Base-by-base conservation (phyloP, 768 basidiomycete species). In the Inosperma sp. region DNA sequence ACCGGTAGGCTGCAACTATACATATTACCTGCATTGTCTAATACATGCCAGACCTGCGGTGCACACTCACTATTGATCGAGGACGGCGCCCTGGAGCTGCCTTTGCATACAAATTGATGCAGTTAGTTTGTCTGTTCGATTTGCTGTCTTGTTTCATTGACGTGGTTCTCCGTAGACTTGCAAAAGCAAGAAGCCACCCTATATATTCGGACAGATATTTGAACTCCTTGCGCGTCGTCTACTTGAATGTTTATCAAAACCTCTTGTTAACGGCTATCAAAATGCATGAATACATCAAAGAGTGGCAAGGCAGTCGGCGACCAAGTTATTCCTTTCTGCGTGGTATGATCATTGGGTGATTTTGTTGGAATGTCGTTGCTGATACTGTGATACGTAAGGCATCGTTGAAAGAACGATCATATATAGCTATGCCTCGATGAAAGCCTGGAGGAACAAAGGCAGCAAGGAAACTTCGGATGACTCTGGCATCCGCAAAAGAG, bases 241-340 rank as follows among this genome's bases (percentile, higher is more conserved):
- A 88, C 65, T 64, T 82, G 47, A 99, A 97, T 66, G 75, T 95
- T 10, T 96, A 92, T 65, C 88, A 92, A 63, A 88, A 84, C 60
- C 86, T 93, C 62, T 66, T 89, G 25, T 65, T 96, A 35, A 76
- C 82, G 3, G 90, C 88, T 0, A 84, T 93, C 75, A 95, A 90
- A 69, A 86, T 92, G 77, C 83, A 90, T 52, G 76, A 79, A 46
- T 96, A 97, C 63, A 69, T 97, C 27, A 74, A 77, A 29, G 74
- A 76, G 45, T 86, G 81, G 82, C 73, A 77, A 12, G 54, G 73
- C 14, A 68, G 71, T 43, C 56, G 72, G n/a, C 60, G 56, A 26
- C 77, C 69, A 53, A 78, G 75, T 50, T 59, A 61, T 23, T 60
- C 61, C 14, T 88, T 88, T 88, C 57, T 46, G 77, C 59, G 57